Percentiles rank a stretch among this genome's conserved stretches.
Evolutionary conservation across 441 rosid genomes (phyloP).

Genomic region (Mallotus repandus): DNA sequence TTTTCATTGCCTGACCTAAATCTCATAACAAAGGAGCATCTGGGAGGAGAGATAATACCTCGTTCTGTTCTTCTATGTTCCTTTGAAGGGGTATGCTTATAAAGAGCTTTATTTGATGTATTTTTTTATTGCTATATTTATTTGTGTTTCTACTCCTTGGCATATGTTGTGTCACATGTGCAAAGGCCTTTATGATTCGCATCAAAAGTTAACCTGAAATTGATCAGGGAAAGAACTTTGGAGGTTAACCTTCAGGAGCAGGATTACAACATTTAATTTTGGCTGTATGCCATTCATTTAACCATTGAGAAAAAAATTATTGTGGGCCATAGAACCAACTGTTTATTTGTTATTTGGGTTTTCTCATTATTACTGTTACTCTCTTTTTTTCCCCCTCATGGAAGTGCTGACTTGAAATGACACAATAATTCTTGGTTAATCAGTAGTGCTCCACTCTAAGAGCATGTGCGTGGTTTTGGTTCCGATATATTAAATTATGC

Average conservation of each 20-base stretch:
- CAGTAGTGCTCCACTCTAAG: not conserved
- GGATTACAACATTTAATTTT: not conserved
- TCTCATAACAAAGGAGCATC: conserved; percentile 80
- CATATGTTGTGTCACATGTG: not conserved
- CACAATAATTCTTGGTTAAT: not conserved
- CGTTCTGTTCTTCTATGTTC: conserved; percentile 94
- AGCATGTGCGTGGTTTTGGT: not conserved
- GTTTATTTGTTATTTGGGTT: not conserved
- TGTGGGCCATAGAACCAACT: not conserved
- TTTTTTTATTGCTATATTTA: not conserved
- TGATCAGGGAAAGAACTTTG: not conserved
- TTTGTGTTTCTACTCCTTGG: not conserved
- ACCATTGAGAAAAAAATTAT: not conserved
- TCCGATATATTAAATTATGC: not conserved
- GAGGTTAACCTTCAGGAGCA: not conserved
- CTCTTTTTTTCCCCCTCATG: not conserved
- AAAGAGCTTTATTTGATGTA: conserved; percentile 8
- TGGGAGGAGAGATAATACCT: conserved; percentile 98
- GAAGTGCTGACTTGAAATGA: not conserved
- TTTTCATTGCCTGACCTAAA: conserved; percentile 86
- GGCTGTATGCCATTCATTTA: not conserved
- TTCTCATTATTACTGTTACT: not conserved
- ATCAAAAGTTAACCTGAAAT: not conserved
- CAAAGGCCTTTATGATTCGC: not conserved
- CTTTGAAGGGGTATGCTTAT: conserved; percentile 87